Percentiles rank a stretch among this genome's conserved stretches.
Conservation (phyloP, 495 filamentous ascomycete genomes). For the Trichoderma parareesei region DNA sequence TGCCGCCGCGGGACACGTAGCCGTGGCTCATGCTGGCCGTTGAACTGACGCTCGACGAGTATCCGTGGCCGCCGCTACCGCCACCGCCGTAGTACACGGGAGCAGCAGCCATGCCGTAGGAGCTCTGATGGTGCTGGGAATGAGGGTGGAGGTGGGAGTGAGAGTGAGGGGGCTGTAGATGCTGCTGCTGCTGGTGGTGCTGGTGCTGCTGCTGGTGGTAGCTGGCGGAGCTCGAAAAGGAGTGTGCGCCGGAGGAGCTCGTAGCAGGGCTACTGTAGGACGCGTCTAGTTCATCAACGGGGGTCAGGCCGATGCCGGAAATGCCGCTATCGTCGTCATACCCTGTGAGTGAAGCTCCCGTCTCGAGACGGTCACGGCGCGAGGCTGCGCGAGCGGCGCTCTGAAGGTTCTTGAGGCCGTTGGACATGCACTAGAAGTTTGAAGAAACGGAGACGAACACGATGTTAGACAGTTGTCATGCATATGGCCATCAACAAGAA, state of each 20-base stretch:
- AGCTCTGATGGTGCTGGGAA: conserved; percentile 14
- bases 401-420: conserved; percentile 51
- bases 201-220: conserved; percentile 9
- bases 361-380: conserved; percentile 43
- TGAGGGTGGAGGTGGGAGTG: conserved; percentile 22
- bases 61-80: conserved; percentile 26
- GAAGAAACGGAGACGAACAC: not conserved
- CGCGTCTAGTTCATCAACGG: conserved; percentile 41
- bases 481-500: conserved; percentile 4
- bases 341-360: conserved; percentile 24
- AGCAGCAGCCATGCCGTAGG: not conserved
- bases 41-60: conserved; percentile 35
- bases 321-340: conserved; percentile 45
- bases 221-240: conserved; percentile 12
- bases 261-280: conserved; percentile 42
- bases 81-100: conserved; percentile 15
- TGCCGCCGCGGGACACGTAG: conserved; percentile 14
- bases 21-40: conserved; percentile 20
- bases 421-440: conserved; percentile 44
- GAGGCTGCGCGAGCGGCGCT: conserved; percentile 42
- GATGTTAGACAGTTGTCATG: not conserved
- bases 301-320: conserved; percentile 41
- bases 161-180: conserved; percentile 16
- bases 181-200: conserved; percentile 22
- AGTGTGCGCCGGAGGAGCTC: conserved; percentile 26